These are phyloP conservation scores for Penicillium brasilianum DNA, from an alignment of 2,329 filamentous ascomycete species.

Conservation along the genomic window DNA sequence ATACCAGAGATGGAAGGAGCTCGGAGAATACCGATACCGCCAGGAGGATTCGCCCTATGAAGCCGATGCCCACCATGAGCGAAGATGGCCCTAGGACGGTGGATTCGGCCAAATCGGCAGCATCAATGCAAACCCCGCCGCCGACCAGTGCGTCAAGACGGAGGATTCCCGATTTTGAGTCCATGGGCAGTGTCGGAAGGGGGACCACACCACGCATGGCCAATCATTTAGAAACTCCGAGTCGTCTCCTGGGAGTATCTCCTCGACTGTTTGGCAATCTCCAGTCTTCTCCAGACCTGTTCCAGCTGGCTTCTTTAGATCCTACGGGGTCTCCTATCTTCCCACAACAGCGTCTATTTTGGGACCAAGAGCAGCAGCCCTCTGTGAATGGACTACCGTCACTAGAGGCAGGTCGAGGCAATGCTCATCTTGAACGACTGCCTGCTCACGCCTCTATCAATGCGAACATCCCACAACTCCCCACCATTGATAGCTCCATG, in stretches of 20 bases:
- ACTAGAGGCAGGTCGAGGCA: constrained; percentile 19
- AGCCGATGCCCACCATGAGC: constrained; percentile 30
- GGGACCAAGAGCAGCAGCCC: constrained; percentile 49
- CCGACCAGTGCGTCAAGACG: constrained; percentile 63
- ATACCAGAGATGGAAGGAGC: constrained; percentile 27
- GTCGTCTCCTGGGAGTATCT: constrained; percentile 50
- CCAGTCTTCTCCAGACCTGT: constrained; percentile 63
- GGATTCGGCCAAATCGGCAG: constrained; percentile 48
- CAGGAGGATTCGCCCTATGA: constrained; percentile 38
- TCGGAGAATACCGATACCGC: constrained; percentile 41
- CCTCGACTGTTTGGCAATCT: constrained; percentile 58
- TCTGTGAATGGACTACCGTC: constrained; percentile 25
- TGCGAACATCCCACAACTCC: constrained; percentile 42
- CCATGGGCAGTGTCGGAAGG: constrained; percentile 27
- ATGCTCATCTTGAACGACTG: constrained; percentile 32
- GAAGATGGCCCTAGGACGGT: constrained; percentile 42
- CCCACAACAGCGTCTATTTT: constrained; percentile 59
- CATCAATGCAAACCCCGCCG: constrained; percentile 65
- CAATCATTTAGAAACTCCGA: constrained; percentile 51
- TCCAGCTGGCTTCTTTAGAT: constrained; percentile 58
- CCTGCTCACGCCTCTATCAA: constrained; percentile 26
- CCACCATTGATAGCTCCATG: constrained; percentile 41
- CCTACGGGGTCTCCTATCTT: constrained; percentile 62
- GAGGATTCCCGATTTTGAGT: constrained; percentile 45
- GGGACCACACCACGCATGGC: constrained; percentile 31